Evolutionary conservation across 148 eudicot species (phyloP), one percentile per base, ranked within the genome.

Genomic region (Oxyria digyna): DNA sequence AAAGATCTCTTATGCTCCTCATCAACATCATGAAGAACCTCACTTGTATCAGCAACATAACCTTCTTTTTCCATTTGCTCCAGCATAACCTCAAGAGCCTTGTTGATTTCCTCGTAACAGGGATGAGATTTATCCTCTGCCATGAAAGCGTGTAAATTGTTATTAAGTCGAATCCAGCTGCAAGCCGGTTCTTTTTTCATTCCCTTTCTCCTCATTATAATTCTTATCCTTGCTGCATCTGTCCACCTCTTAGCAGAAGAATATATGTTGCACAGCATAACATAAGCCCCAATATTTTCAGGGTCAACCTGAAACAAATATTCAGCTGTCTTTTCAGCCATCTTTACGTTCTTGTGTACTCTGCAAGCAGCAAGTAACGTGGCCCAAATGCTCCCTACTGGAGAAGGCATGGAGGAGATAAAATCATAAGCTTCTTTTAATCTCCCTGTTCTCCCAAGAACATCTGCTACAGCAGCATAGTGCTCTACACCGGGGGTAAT

Each of bases 121-220:
- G 87, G 89, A 71, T 89, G 93, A 32, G 87, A 85, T 76, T 81
- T 73, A 74, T 92, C 93, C 38, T 96, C 96, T 1, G 97, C 81
- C 91, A 93, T 93, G 83, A 81, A 78, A 29, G 76, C 82, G 18
- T 76, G 64, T 54, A 78, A 71, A 27, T 70, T 70, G 20, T 73
- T 74, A 24, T 81, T 29, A 4, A 76, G 71, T 71, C 69, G 82
- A 67, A 78, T 76, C 71, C 50, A 27, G 55, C 85, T 81, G 42
- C 82, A 81, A 11, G 82, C 85, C 0, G 85, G 82, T 32, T 74
- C 79, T 66, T 78, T 81, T 75, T 73, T 78, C 78, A 81, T 71
- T 69, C 75, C 74, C 78, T 71, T 76, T 17, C 76, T 72, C 37
- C 85, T 75, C 43, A 81, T 81, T 17, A 75, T 15, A 46, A 64